Conservation (phyloP, 768 basidiomycete genomes). For the Hypholoma fasciculare region DNA sequence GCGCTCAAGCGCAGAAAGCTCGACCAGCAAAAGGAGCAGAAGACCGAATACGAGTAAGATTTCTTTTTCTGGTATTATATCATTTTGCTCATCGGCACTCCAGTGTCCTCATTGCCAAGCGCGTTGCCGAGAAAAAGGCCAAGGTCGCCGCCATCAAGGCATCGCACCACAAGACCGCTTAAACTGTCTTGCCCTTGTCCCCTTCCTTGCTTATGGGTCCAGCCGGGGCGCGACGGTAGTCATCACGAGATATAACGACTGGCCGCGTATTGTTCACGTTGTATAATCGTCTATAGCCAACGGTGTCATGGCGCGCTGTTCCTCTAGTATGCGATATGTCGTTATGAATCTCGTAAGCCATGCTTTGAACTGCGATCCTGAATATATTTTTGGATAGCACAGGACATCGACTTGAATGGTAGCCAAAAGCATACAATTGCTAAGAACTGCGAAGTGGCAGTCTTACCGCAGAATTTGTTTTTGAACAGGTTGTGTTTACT, state of each 20-base stretch:
- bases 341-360: constrained; percentile 10
- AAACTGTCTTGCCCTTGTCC: constrained; percentile 6
- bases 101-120: constrained; percentile 80
- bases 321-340: constrained; percentile 17
- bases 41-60: constrained; percentile 86
- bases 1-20: constrained; percentile 86
- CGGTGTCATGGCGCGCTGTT: constrained; percentile 7
- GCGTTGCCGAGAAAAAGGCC: constrained; percentile 90
- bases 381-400: not conserved
- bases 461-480: too few relatives aligned
- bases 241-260: constrained; percentile 11
- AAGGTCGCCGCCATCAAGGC: constrained; percentile 88
- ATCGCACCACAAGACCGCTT: constrained; percentile 51
- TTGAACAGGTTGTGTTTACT: not conserved
- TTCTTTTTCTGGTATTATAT: constrained; percentile 4
- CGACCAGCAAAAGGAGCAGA: constrained; percentile 93
- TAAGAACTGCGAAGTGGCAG: too few relatives aligned
- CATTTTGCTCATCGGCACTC: not conserved
- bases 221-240: constrained; percentile 4
- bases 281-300: constrained; percentile 8
- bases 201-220: constrained; percentile 6
- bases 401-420: not conserved
- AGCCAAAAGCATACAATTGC: too few relatives aligned
- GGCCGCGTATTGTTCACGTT: constrained; percentile 9
- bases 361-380: not conserved